Percentiles rank a stretch among this genome's conserved stretches.
Evolutionary conservation across 768 basidiomycete species (phyloP).

Genomic region (Mycena rosella): DNA sequence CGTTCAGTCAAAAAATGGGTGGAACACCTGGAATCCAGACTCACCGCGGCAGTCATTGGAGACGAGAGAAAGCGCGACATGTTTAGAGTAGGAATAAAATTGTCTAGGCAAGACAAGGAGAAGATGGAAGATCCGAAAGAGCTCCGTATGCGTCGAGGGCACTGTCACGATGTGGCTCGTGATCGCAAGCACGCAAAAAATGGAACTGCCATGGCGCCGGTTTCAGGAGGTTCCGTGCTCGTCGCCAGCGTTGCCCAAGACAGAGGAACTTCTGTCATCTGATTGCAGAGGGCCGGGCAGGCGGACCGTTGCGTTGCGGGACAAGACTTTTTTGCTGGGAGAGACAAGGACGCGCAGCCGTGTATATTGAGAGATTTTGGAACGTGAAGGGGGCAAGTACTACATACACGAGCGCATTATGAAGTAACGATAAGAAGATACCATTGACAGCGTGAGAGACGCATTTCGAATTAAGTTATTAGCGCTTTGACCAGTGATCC

Average conservation of each 20-base stretch:
- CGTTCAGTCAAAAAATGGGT: background rate
- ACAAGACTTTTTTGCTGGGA: too few relatives aligned
- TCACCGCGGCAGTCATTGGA: conserved; percentile 84
- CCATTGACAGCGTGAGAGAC: too few relatives aligned
- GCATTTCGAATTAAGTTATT: too few relatives aligned
- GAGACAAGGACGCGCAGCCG: too few relatives aligned
- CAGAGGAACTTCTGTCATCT: conserved; percentile 14
- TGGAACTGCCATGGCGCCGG: too few relatives aligned
- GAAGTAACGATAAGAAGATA: too few relatives aligned
- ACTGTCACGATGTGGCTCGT: conserved; percentile 15
- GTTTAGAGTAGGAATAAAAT: conserved; percentile 5
- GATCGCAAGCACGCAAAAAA: conserved; percentile 1
- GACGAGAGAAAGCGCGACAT: conserved; percentile 65
- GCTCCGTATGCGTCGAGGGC: background rate
- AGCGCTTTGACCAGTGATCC: too few relatives aligned
- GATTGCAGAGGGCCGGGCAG: background rate
- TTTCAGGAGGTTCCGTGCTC: background rate
- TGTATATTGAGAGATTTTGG: too few relatives aligned
- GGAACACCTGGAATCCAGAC: conserved; percentile 46
- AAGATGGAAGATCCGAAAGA: conserved; percentile 7
- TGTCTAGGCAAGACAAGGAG: background rate
- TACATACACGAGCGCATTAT: too few relatives aligned
- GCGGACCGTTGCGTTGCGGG: too few relatives aligned
- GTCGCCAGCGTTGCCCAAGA: background rate
- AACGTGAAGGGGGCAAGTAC: too few relatives aligned